Base-by-base conservation (phyloP, 768 basidiomycete species). In the Pisolithus tinctorius region DNA sequence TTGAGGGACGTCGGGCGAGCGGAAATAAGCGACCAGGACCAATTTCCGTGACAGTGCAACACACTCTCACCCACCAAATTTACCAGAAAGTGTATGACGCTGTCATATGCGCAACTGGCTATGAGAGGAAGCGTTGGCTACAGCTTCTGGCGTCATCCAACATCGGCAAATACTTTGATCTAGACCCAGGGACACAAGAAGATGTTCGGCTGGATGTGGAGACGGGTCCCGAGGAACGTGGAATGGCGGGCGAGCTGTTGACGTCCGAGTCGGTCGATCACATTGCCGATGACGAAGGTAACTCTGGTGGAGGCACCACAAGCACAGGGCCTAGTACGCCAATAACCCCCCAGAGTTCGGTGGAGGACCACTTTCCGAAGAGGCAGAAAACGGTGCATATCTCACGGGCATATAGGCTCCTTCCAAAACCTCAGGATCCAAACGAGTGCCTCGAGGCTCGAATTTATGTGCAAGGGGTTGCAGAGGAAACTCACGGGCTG, bases 31-130 rank as follows among this genome's bases (percentile, higher is more conserved):
- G 26, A 10, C 9, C 20, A 42, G 45, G 45, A 47, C 29, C 49
- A 4, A 62, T 59, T 2, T 51, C 71, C 11, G 60, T 76, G 40
- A 58, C 56, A 20, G 56, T 69, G 31, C 68, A 71, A 58, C 68
- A 75, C 57, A 55, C 69, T 8, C 60, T 74, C 44, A 69, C 65
- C n/a, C 64, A 62, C 10, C 59, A 65, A 13, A 57, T 65, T 50
- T 55, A 59, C 11, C 62, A 69, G 43, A 51, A 58, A 34, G 60
- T 60, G 25, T 81, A 80, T 61, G 76, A 80, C 57, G 68, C 63
- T 26, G 60, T 81, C 58, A 60, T 81, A 47, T 79, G 74, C 60
- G 78, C 77, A 2, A 80, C 79, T 10, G 79, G 79, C 11, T 81
- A 80, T 58, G 72, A 78, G 51, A 71, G 77, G 26, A 65, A 70